A percentile compares a stretch with the other conserved stretches of the same genome.
phyloP scores from a whole-genome alignment of 768 basidiomycete genomes.

The Trametes cingulata region DNA sequence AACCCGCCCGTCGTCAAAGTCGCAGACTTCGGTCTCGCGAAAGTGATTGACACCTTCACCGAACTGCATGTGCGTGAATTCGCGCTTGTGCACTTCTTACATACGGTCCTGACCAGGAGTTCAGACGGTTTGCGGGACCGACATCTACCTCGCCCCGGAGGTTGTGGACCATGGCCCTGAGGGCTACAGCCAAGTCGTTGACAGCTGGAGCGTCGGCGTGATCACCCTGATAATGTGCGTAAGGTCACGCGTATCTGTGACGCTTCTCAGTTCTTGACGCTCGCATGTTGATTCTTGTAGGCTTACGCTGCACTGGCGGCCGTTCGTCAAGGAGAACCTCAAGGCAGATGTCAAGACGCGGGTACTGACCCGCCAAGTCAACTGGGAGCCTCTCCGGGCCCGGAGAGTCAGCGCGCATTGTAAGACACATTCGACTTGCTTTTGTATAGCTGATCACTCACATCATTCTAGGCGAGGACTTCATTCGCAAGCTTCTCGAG shows the following conservation, averaged over 20 bases:
- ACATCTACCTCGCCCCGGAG: slow-evolving; percentile 87
- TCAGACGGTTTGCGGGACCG: slow-evolving; percentile 96
- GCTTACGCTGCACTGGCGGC: slow-evolving; percentile 66
- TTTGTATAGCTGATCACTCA: slow-evolving; percentile 1
- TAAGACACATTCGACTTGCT: slow-evolving; percentile 32
- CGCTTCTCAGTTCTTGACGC: not conserved
- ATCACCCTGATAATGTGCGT: slow-evolving; percentile 89
- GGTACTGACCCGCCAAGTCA: slow-evolving; percentile 57
- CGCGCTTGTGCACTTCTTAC: not conserved
- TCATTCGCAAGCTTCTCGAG: slow-evolving; percentile 66
- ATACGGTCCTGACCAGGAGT: slow-evolving; percentile 1
- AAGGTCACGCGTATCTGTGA: slow-evolving; percentile 23
- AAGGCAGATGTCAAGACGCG: slow-evolving; percentile 60
- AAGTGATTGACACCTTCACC: slow-evolving; percentile 75
- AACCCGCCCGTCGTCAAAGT: slow-evolving; percentile 78
- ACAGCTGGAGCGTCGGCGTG: slow-evolving; percentile 92
- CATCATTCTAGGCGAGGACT: slow-evolving; percentile 52
- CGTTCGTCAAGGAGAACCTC: slow-evolving; percentile 75
- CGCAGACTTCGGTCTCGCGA: slow-evolving; percentile 95
- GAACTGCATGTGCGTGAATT: slow-evolving; percentile 61
- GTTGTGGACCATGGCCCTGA: slow-evolving; percentile 59
- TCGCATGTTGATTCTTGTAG: slow-evolving; percentile 36
- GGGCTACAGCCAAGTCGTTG: slow-evolving; percentile 83
- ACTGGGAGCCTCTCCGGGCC: slow-evolving; percentile 55
- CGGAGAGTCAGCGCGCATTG: slow-evolving; percentile 46